These are phyloP conservation scores for Acanthamoeba lenticulata DNA, from an alignment of 208 protist species.

Conservation along the genomic window DNA sequence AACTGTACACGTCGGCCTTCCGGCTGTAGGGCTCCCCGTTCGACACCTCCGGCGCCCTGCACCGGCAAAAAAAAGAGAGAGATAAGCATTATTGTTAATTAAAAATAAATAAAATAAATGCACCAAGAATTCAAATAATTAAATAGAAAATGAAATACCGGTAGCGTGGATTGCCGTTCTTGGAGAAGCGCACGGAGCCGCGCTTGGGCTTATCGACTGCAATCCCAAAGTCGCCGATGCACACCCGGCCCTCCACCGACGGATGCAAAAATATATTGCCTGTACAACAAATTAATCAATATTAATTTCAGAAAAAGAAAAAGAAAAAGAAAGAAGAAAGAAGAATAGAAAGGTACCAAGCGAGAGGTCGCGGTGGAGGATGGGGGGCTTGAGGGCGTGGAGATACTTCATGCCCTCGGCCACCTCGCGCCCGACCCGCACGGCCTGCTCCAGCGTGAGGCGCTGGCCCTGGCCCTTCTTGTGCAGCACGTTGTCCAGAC, in stretches of 20 bases:
- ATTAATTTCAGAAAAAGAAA: not conserved
- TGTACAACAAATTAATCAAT: not conserved
- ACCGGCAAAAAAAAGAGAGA: not conserved
- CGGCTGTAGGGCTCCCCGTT: conserved; percentile 34
- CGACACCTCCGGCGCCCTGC: conserved; percentile 18
- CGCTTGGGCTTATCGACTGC: conserved; percentile 16
- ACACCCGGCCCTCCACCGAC: not conserved
- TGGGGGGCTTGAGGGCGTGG: conserved; percentile 50
- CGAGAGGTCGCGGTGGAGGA: conserved; percentile 39
- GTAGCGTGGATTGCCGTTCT: conserved; percentile 9
- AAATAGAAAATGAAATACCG: not conserved
- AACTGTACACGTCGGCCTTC: conserved; percentile 40
- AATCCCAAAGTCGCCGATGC: conserved; percentile 18
- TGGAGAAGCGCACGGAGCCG: conserved; percentile 19
- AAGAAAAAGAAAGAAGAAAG: not conserved
- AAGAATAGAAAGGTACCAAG: not conserved
- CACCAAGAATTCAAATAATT: no score
- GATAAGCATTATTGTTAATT: no score
- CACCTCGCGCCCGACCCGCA: not conserved
- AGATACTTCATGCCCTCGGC: conserved; percentile 50
- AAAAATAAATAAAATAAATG: no score
- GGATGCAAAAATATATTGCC: conserved; percentile 9
- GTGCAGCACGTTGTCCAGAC: conserved; percentile 20
- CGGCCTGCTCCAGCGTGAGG: conserved; percentile 20
- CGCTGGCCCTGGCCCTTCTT: not conserved